Percentiles rank a stretch among this genome's conserved stretches.
These are phyloP conservation scores for Exophiala mesophila DNA, from an alignment of 2,329 filamentous ascomycete genomes.

Conservation along the genomic window DNA sequence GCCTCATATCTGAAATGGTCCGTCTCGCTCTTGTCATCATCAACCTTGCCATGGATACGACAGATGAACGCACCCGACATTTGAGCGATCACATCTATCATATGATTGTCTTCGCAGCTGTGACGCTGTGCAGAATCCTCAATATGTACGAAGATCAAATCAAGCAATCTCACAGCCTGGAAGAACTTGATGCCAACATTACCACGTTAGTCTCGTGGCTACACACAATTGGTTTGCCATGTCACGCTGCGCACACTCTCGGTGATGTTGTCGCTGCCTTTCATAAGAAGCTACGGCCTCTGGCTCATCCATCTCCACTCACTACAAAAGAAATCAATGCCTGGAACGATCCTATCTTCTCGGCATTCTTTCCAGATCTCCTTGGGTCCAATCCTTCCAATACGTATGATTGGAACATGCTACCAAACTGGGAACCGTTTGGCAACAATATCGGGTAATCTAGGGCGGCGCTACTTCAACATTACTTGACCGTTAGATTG, in stretches of 20 bases:
- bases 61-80: slow-evolving; percentile 42
- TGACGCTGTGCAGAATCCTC: slow-evolving; percentile 36
- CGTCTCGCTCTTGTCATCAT: slow-evolving; percentile 38
- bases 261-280: slow-evolving; percentile 36
- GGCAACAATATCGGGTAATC: not conserved
- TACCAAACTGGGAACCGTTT: slow-evolving; percentile 27
- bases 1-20: slow-evolving; percentile 40
- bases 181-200: slow-evolving; percentile 33
- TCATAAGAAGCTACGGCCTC: slow-evolving; percentile 35
- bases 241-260: slow-evolving; percentile 39
- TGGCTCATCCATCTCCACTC: not conserved
- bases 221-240: slow-evolving; percentile 38
- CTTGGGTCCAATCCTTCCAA: slow-evolving; percentile 30
- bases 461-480: too few relatives aligned
- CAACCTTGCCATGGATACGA: slow-evolving; percentile 40
- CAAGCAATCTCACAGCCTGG: slow-evolving; percentile 30
- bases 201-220: slow-evolving; percentile 37
- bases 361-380: slow-evolving; percentile 32
- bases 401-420: slow-evolving; percentile 30
- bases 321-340: not conserved
- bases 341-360: slow-evolving; percentile 11
- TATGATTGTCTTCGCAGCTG: slow-evolving; percentile 43
- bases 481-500: too few relatives aligned
- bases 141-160: slow-evolving; percentile 36
- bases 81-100: slow-evolving; percentile 46